Evolutionary conservation across 2,329 filamentous ascomycete genomes (phyloP), one percentile per base, ranked within the genome.

Genomic region (Talaromyces albobiverticillius): DNA sequence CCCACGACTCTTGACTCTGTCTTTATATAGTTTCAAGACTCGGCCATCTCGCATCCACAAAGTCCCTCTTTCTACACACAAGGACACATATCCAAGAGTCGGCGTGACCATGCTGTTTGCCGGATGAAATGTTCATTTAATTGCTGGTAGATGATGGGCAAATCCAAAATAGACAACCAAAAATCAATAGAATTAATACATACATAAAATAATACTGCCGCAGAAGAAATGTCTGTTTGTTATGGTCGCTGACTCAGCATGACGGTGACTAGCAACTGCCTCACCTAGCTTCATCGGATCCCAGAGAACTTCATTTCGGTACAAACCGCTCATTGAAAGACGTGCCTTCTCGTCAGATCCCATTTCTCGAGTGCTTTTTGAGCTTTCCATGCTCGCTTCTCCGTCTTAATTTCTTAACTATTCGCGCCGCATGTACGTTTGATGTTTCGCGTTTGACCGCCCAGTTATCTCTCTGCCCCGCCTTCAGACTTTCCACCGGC

Each of bases 171-270:
- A n/a, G n/a, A n/a, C n/a, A n/a, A n/a, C n/a, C n/a, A n/a, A n/a
- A n/a, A n/a, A n/a, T n/a, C n/a, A n/a, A n/a, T n/a, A n/a, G n/a
- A n/a, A n/a, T n/a, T n/a, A n/a, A n/a, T n/a, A n/a, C n/a, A n/a
- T n/a, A n/a, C n/a, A n/a, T n/a, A n/a, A n/a, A n/a, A n/a, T n/a
- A n/a, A n/a, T n/a, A n/a, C n/a, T n/a, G n/a, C n/a, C n/a, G n/a
- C n/a, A n/a, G n/a, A n/a, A n/a, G n/a, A n/a, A n/a, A n/a, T n/a
- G n/a, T n/a, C 6, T 40, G 36, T 40, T 43, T 52, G 50, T 52
- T 46, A 43, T 51, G 48, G 47, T n/a, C n/a, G n/a, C 53, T 55
- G 47, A 56, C 49, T 56, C 49, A 56, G 49, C 54, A 56, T 53
- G 53, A 55, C 48, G 47, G 47, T 32, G 53, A 38, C 29, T 40